phyloP scores from a whole-genome alignment of 2,329 filamentous ascomycete species.

The Epichloe uncinata region DNA sequence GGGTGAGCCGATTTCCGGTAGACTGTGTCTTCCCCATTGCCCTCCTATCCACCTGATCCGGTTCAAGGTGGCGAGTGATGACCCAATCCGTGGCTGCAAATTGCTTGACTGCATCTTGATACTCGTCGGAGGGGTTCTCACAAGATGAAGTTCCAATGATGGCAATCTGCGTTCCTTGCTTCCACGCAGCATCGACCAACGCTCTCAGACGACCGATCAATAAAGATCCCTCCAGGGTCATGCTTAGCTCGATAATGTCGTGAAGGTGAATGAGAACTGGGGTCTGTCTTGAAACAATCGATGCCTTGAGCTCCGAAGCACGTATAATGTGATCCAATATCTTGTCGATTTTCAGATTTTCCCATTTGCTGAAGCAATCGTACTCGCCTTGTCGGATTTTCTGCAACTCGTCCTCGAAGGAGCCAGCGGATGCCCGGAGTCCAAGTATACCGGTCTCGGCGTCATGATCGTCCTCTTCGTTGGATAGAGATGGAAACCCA shows the following conservation, averaged over 20 bases:
- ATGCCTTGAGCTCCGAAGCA: constrained; percentile 26
- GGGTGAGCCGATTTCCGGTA: constrained; percentile 4
- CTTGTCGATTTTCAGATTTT: constrained; percentile 46
- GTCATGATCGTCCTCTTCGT: constrained; percentile 22
- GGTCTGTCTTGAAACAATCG: constrained; percentile 16
- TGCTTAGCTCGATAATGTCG: constrained; percentile 45
- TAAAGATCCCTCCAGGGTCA: no score
- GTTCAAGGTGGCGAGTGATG: constrained; percentile 22
- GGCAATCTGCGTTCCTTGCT: constrained; percentile 56
- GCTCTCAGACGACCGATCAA: no score
- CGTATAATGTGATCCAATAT: constrained; percentile 43
- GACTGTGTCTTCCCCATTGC: background rate
- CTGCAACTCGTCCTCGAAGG: constrained; percentile 30
- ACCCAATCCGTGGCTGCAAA: constrained; percentile 29
- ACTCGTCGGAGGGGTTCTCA: constrained; percentile 32
- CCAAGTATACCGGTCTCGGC: constrained; percentile 19
- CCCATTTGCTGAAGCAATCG: constrained; percentile 36
- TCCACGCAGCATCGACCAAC: constrained; percentile 58
- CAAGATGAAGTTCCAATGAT: constrained; percentile 66
- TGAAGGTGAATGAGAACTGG: constrained; percentile 63
- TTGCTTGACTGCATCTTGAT: constrained; percentile 25
- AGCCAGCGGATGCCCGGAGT: constrained; percentile 14
- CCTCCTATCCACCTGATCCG: constrained; percentile 13
- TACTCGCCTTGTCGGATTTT: constrained; percentile 26
- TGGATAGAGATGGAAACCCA: constrained; percentile 19